Conservation (phyloP, 805 yeast genomes). For the Lachancea lanzarotensis region DNA sequence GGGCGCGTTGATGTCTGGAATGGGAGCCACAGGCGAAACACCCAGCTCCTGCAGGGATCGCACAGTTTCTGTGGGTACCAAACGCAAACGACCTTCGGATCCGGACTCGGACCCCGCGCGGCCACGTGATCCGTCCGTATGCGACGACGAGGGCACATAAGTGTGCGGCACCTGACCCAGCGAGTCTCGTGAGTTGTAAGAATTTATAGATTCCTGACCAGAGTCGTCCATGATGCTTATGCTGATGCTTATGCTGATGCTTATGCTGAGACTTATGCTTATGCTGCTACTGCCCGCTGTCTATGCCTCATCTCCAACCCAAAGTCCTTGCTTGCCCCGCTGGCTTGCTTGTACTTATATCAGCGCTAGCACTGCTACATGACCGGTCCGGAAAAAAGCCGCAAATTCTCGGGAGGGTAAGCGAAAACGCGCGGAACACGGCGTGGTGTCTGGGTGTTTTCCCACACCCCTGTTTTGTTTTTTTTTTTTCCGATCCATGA, state of each 20-base stretch:
- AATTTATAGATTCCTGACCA: conserved; percentile 18
- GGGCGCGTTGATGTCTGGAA: conserved; percentile 54
- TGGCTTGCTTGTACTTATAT: not conserved
- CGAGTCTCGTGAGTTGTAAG: conserved; percentile 16
- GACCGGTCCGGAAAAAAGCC: not conserved
- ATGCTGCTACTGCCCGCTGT: too few species aligned
- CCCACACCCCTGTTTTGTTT: too few species aligned
- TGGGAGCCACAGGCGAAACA: conserved; percentile 45
- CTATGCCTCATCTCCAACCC: not conserved
- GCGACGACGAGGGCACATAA: conserved; percentile 10
- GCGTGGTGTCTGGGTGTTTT: not conserved
- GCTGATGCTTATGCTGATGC: too few species aligned
- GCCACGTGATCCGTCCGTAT: conserved; percentile 2
- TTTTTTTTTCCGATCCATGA: too few species aligned
- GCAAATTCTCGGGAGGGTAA: conserved; percentile 3
- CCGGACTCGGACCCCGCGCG: conserved; percentile 8
- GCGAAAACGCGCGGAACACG: conserved; percentile 3
- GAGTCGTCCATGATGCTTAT: conserved; percentile 4
- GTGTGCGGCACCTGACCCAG: conserved; percentile 12
- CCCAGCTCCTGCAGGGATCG: conserved; percentile 63
- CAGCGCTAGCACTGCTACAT: not conserved
- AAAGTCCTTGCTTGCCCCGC: not conserved
- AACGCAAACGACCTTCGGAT: conserved; percentile 8
- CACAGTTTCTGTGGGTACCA: conserved; percentile 56
- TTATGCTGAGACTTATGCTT: too few species aligned